phyloP scores from a whole-genome alignment of 1,139 yeast genomes.

The Scheffersomyces insectosa region DNA sequence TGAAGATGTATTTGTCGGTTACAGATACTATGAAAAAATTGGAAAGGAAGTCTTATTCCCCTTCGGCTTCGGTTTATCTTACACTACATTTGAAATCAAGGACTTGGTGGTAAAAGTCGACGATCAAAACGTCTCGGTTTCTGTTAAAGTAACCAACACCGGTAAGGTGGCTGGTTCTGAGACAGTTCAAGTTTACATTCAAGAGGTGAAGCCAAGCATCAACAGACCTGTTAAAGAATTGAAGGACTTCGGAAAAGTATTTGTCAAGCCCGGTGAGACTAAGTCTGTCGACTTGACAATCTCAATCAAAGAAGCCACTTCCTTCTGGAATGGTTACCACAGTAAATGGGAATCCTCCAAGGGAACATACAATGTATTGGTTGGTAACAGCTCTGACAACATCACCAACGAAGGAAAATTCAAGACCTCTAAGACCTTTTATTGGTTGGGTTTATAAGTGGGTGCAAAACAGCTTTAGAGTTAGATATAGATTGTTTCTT shows the following conservation, averaged over 20 bases:
- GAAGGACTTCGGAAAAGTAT: slow-evolving; percentile 54
- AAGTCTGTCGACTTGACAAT: slow-evolving; percentile 34
- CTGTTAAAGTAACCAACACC: slow-evolving; percentile 43
- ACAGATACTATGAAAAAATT: slow-evolving; percentile 25
- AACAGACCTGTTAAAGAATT: slow-evolving; percentile 58
- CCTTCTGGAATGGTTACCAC: slow-evolving; percentile 53
- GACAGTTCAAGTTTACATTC: slow-evolving; percentile 47
- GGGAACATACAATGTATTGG: slow-evolving; percentile 49
- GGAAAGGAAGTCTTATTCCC: slow-evolving; percentile 19
- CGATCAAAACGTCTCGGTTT: slow-evolving; percentile 15
- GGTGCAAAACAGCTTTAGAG: background rate
- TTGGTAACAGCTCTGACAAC: slow-evolving; percentile 40
- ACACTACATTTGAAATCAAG: slow-evolving; percentile 19
- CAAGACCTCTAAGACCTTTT: slow-evolving; percentile 8
- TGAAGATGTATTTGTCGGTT: slow-evolving; percentile 28
- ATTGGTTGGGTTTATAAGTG: slow-evolving; percentile 17
- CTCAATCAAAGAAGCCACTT: slow-evolving; percentile 50
- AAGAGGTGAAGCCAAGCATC: slow-evolving; percentile 38
- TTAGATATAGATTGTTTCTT: background rate
- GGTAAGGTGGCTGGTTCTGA: slow-evolving; percentile 46
- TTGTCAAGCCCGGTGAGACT: slow-evolving; percentile 41
- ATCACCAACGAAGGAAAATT: slow-evolving; percentile 14
- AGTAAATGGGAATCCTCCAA: slow-evolving; percentile 53
- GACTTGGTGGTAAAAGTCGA: slow-evolving; percentile 10
- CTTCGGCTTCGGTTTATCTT: slow-evolving; percentile 28